Percentiles rank a stretch among this genome's conserved stretches.
These are phyloP conservation scores for Pythium sp. DNA, from an alignment of 352 stramenopile genomes.

Conservation along the genomic window DNA sequence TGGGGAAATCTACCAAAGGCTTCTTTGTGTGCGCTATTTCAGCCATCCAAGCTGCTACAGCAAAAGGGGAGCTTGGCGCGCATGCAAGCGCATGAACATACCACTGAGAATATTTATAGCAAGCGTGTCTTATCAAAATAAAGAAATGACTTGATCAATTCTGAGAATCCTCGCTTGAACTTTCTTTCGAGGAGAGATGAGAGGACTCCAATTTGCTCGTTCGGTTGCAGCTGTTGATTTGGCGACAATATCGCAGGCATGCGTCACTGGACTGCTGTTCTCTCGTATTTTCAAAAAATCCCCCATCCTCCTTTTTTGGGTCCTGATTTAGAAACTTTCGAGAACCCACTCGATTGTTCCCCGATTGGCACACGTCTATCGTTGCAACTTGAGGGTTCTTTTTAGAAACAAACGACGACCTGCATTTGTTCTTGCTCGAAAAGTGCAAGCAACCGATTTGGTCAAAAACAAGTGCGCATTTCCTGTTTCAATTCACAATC, in stretches of 20 bases:
- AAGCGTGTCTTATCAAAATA: not conserved
- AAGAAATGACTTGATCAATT: not conserved
- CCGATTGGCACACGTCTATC: not conserved
- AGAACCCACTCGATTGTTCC: not conserved
- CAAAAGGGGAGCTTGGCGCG: not conserved
- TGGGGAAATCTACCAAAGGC: too few species aligned
- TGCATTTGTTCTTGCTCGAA: not conserved
- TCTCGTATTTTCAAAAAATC: not conserved
- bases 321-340: slow-evolving; percentile 3
- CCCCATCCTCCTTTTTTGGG: not conserved
- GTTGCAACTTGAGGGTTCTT: slow-evolving; percentile 7
- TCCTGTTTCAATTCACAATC: not conserved
- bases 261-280: not conserved
- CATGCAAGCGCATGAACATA: too few species aligned
- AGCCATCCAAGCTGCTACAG: not conserved
- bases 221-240: slow-evolving; percentile 7
- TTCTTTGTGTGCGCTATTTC: not conserved
- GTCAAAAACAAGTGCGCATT: not conserved
- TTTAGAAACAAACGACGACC: slow-evolving; percentile 7
- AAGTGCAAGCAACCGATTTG: not conserved
- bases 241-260: not conserved
- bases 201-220: not conserved
- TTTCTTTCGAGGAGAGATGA: not conserved
- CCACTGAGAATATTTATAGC: not conserved
- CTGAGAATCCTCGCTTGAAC: not conserved